Evolutionary conservation across 2,329 filamentous ascomycete species (phyloP).

Genomic region (Trichoderma semiorbis): DNA sequence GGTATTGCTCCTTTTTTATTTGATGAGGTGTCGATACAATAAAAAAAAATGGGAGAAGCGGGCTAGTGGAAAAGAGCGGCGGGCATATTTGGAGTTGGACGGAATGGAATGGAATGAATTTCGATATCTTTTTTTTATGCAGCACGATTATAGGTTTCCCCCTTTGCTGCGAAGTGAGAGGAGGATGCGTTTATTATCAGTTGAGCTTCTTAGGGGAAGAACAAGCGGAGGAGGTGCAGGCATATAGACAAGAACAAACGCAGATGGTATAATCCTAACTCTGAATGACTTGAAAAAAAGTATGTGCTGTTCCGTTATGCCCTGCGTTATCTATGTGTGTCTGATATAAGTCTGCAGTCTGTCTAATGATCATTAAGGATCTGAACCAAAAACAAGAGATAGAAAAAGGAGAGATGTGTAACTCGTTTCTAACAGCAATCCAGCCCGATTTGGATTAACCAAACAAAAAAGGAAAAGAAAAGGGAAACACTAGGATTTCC

Average conservation of each 20-base stretch:
- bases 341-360: neutral
- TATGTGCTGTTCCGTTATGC: neutral
- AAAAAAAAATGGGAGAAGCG: neutral
- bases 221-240: neutral
- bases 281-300: neutral
- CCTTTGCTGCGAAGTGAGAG: neutral
- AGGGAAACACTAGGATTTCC: neutral
- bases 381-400: neutral
- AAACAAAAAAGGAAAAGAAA: neutral
- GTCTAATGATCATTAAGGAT: neutral
- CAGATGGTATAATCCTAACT: neutral
- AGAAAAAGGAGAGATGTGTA: neutral
- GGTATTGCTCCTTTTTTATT: neutral
- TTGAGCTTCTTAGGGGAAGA: neutral
- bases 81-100: constrained; percentile 13
- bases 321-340: neutral
- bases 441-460: neutral
- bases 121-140: neutral
- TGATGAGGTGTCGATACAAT: neutral
- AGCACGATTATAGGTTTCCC: neutral
- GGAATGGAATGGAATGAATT: constrained; percentile 3
- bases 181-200: neutral
- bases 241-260: constrained; percentile 2
- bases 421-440: neutral
- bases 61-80: neutral